phyloP scores from a whole-genome alignment of 768 basidiomycete species.

The Kwoniella dejecticola region DNA sequence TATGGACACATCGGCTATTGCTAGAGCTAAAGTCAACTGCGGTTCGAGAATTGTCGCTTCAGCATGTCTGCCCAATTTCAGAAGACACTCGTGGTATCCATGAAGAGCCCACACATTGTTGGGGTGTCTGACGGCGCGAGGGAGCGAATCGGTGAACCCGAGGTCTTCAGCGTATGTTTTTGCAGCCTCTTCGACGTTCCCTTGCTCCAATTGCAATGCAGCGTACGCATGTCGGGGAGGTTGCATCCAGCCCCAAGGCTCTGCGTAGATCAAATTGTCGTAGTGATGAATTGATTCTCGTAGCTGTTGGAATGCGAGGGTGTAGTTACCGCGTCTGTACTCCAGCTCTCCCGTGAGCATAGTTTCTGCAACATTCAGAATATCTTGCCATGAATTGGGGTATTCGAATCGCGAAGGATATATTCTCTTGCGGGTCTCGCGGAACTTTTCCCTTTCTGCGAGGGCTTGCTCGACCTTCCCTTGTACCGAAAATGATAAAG shows the following conservation, averaged over 20 bases:
- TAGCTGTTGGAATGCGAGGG: slow-evolving; percentile 36
- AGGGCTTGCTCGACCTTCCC: slow-evolving; percentile 27
- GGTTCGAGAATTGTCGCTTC: slow-evolving; percentile 31
- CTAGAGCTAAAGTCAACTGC: slow-evolving; percentile 29
- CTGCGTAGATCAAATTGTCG: slow-evolving; percentile 37
- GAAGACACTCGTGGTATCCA: slow-evolving; percentile 46
- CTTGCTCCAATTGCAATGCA: slow-evolving; percentile 40
- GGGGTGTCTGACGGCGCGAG: slow-evolving; percentile 37
- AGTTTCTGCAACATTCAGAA: slow-evolving; percentile 32
- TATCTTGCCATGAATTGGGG: slow-evolving; percentile 32
- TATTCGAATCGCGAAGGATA: slow-evolving; percentile 24
- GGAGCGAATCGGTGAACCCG: slow-evolving; percentile 30
- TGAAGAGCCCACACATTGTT: slow-evolving; percentile 48
- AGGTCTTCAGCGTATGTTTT: slow-evolving; percentile 37
- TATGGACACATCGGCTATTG: slow-evolving; percentile 36
- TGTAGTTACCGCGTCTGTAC: slow-evolving; percentile 37
- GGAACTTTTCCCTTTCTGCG: slow-evolving; percentile 15
- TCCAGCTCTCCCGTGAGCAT: slow-evolving; percentile 45
- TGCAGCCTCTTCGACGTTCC: slow-evolving; percentile 30
- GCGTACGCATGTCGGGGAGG: slow-evolving; percentile 46
- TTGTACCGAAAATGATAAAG: slow-evolving; percentile 30
- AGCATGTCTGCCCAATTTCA: slow-evolving; percentile 23
- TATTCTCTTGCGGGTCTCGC: slow-evolving; percentile 13
- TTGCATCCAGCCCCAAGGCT: slow-evolving; percentile 48
- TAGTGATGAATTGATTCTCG: slow-evolving; percentile 30